Evolutionary conservation across 257 asterid genomes (phyloP).

Genomic region (Rehmannia glutinosa): DNA sequence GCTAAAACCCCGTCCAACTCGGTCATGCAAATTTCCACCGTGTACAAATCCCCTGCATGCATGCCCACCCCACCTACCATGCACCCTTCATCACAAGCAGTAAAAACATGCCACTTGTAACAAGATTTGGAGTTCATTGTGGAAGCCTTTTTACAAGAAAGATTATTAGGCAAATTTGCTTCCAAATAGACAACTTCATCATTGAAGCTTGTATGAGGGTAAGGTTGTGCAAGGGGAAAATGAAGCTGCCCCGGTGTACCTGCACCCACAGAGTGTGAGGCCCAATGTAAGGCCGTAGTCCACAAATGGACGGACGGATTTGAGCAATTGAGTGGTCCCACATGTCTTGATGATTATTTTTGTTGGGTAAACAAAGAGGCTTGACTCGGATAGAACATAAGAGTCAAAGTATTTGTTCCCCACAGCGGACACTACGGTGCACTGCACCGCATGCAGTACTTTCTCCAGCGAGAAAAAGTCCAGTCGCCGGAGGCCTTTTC

Average conservation of each 20-base stretch:
- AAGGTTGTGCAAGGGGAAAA: constrained; percentile 75
- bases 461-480: constrained; percentile 46
- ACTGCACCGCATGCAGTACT: constrained; percentile 66
- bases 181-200: constrained; percentile 58
- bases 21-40: constrained; percentile 78
- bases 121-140: constrained; percentile 53
- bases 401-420: constrained; percentile 66
- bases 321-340: constrained; percentile 74
- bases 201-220: constrained; percentile 68
- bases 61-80: not conserved
- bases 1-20: constrained; percentile 55
- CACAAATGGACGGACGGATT: constrained; percentile 55
- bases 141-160: constrained; percentile 46
- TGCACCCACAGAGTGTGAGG: constrained; percentile 48
- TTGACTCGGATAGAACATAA: constrained; percentile 66
- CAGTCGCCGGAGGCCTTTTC: constrained; percentile 51
- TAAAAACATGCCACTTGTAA: constrained; percentile 74
- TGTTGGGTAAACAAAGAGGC: constrained; percentile 68
- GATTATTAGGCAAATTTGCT: constrained; percentile 39
- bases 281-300: constrained; percentile 38
- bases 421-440: constrained; percentile 78
- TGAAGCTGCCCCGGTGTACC: constrained; percentile 84
- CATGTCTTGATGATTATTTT: constrained; percentile 84
- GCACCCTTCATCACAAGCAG: constrained; percentile 37
- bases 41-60: constrained; percentile 29